Evolutionary conservation across 208 protist genomes (phyloP), one percentile per base, ranked within the genome.

Genomic region (Willaertia magna): DNA sequence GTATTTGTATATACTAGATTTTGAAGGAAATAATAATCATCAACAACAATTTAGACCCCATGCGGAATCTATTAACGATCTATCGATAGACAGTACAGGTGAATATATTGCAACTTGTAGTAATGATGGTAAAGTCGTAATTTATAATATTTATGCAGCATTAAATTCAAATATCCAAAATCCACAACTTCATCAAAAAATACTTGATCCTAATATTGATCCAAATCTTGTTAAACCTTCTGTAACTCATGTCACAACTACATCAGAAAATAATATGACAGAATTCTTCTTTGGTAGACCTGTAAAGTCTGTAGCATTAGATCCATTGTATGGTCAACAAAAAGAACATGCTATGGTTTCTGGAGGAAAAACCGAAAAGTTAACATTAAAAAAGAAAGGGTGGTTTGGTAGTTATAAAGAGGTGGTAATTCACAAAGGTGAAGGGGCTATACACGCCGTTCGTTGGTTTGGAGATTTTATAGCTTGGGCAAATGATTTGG

Each of bases 31-130:
- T 61, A 43, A 39, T 20, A 79, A 48, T 47, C 86, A 92, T 85
- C 89, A 93, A 43, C 86, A 89, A 55, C 76, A 87, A 47, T 94
- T 92, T 74, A 40, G 86, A 20, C 49, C 85, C 44, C 93, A 95
- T 75, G 81, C 88, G 4, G 61, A 88, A 20, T 84, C 86, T 0
- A 89, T 95, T 2, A 94, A 89, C 20, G 89, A 91, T 78, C 44
- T 96, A 39, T 89, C 86, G 22, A 89, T 95, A 40, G 94, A 96
- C 85, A 48, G 42, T 16, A 81, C 79, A 4, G 92, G 92, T 85
- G 94, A 96, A 78, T 95, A 91, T 86, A 85, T 96, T 26, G 94
- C 92, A 6, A 91, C 79, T 59, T 94, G 91, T 87, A 92, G 91
- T 3, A 86, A 93, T 55, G 94, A 96, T 74, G 94, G 94, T 75